phyloP scores from a whole-genome alignment of 495 filamentous ascomycete genomes.

The Parathielavia hyrcaniae region DNA sequence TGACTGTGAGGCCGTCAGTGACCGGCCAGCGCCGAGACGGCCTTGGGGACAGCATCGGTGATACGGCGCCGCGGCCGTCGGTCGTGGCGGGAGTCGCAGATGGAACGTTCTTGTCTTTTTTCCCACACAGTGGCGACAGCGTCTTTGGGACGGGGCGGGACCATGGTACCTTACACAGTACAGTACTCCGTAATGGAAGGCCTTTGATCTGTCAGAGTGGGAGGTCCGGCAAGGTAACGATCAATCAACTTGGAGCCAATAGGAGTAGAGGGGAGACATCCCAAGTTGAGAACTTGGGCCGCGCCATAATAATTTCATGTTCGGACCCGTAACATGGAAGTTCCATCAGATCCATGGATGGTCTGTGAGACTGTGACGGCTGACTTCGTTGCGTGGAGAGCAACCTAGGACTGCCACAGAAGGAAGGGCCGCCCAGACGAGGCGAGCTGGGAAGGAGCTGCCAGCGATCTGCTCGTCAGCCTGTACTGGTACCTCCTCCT shows the following conservation, averaged over 20 bases:
- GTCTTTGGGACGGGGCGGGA: background rate
- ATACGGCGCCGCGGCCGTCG: background rate
- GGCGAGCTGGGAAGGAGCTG: background rate
- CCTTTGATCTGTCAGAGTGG: constrained; percentile 1
- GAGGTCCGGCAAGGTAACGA: too few relatives aligned
- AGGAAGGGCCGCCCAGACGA: too few relatives aligned
- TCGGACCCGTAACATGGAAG: too few relatives aligned
- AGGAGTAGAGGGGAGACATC: too few relatives aligned
- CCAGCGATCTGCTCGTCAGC: background rate
- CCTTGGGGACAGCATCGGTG: constrained; percentile 5
- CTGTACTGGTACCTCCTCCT: background rate
- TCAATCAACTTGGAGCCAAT: too few relatives aligned
- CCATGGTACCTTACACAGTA: too few relatives aligned
- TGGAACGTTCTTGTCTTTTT: constrained; percentile 11
- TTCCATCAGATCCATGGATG: too few relatives aligned
- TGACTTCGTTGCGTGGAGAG: background rate
- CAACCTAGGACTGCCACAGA: background rate
- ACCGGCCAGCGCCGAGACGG: background rate
- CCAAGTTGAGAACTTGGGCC: too few relatives aligned
- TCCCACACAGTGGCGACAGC: background rate
- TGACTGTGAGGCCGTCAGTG: background rate
- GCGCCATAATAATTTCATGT: too few relatives aligned
- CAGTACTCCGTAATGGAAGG: too few relatives aligned
- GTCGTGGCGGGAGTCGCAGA: constrained; percentile 3
- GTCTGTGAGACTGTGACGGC: background rate